Evolutionary conservation across 768 basidiomycete species (phyloP), one percentile per base, ranked within the genome.

Genomic region (Filobasidium wieringae): DNA sequence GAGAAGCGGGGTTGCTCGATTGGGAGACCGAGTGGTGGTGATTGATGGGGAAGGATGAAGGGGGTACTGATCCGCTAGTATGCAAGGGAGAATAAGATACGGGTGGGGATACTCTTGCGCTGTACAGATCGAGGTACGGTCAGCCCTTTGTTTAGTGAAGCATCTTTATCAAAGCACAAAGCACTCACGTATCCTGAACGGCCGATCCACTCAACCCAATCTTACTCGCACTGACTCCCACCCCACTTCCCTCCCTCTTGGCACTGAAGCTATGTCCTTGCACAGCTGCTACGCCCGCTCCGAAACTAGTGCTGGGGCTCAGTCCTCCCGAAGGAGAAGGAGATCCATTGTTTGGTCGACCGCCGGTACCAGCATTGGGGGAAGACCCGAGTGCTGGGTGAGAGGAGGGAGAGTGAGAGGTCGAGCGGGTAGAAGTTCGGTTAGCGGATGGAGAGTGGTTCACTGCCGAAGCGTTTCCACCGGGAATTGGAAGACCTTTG

Each of bases 21-120:
- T 19, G 41, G 36, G 26, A 19, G n/a, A 15, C 40, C 7, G 54
- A 31, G 54, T 19, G 54, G 26, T 22, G 55, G 29, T 26, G 49
- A 37, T 57, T 50, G 31, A 61, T 61, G n/a, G 60, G 60, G 60
- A 61, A 61, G 9, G 60, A 61, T 24, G 60, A 61, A n/a, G 55
- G 60, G n/a, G 55, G 60, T 12, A 57, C 55, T 27, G 45, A 37
- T 12, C 33, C 58, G 22, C 26, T 22, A 24, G 57, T 22, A n/a
- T 45, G 36, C 14, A 61, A 50, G 9, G 60, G 60, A 3, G 55
- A 61, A 30, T 57, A 50, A 3, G 51, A n/a, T 40, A 49, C 53
- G 26, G 55, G 53, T 7, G 60, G 60, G 26, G 50, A 45, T 29
- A 40, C 14, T 26, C 53, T 47, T 19, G 58, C 31, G 17, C 58